Evolutionary conservation across 768 basidiomycete species (phyloP).

Genomic region (Rhizopogon roseolus): DNA sequence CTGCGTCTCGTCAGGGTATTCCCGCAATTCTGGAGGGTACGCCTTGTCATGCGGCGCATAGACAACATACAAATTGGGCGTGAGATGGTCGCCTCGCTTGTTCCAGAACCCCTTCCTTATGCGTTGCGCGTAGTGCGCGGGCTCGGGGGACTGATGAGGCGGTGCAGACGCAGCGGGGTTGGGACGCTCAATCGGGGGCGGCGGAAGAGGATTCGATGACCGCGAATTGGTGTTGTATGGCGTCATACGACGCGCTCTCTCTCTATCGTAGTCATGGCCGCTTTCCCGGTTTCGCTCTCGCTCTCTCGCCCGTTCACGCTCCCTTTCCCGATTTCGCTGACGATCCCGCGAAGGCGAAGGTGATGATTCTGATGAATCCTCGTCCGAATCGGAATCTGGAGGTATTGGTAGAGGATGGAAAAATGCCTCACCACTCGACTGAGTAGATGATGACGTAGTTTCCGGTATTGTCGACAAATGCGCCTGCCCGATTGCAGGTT

Average conservation of each 20-base stretch:
- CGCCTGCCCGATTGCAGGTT: conserved; percentile 14
- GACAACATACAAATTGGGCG: conserved; percentile 50
- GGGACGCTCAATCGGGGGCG: conserved; percentile 22
- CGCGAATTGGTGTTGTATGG: not conserved
- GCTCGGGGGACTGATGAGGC: conserved; percentile 24
- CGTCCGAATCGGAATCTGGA: conserved; percentile 7
- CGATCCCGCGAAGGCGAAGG: conserved; percentile 19
- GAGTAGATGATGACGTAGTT: conserved; percentile 7
- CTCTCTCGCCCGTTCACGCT: conserved; percentile 1
- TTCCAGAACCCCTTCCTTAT: conserved; percentile 68
- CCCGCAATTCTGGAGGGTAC: conserved; percentile 57
- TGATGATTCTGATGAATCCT: conserved; percentile 5
- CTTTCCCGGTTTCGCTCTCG: not conserved
- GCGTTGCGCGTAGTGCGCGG: conserved; percentile 25
- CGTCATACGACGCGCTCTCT: not conserved
- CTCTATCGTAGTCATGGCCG: not conserved
- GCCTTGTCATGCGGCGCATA: conserved; percentile 53
- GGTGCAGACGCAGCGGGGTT: conserved; percentile 19
- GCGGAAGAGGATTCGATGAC: conserved; percentile 21
- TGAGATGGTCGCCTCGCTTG: conserved; percentile 68
- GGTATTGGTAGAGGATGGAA: conserved; percentile 18
- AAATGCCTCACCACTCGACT: conserved; percentile 21
- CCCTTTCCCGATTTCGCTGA: not conserved
- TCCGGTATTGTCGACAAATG: conserved; percentile 25
- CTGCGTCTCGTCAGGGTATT: conserved; percentile 51